Evolutionary conservation across 2,329 filamentous ascomycete genomes (phyloP).

Genomic region (Cercospora janseana): DNA sequence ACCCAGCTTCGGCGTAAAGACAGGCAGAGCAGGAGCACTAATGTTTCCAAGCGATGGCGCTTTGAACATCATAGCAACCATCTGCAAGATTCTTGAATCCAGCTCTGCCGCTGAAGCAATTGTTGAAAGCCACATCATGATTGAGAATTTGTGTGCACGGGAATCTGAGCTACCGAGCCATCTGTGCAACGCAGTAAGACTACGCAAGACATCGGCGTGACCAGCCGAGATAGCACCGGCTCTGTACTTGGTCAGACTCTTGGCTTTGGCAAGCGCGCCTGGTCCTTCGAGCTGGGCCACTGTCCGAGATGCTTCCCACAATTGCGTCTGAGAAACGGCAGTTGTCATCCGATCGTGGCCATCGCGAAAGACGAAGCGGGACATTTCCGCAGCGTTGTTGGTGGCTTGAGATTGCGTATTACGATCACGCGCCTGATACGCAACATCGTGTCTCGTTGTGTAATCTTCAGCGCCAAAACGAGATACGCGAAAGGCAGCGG

Average conservation of each 20-base stretch:
- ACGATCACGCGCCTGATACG: conserved; percentile 28
- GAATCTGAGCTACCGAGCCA: conserved; percentile 12
- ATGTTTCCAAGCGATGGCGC: background rate
- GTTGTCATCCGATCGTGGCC: background rate
- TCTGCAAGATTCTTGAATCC: conserved; percentile 45
- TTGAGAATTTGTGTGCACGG: conserved; percentile 14
- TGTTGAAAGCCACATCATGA: conserved; percentile 35
- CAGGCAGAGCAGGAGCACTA: background rate
- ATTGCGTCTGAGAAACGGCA: background rate
- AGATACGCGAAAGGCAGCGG: conserved; percentile 32
- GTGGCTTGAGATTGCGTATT: background rate
- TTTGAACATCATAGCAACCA: conserved; percentile 35
- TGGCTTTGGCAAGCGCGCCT: background rate
- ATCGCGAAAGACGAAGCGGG: background rate
- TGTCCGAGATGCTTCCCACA: background rate
- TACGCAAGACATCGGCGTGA: conserved; percentile 4
- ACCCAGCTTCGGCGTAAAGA: background rate
- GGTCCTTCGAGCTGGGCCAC: background rate
- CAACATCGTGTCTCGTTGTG: conserved; percentile 24
- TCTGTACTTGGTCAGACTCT: conserved; percentile 12
- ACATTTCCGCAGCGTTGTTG: conserved; percentile 11
- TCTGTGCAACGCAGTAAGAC: conserved; percentile 17
- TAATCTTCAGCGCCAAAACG: conserved; percentile 38
- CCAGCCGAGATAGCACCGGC: conserved; percentile 10
- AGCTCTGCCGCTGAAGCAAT: conserved; percentile 45